These are phyloP conservation scores for Blastobotrys attinorum DNA, from an alignment of 805 yeast species.

Conservation along the genomic window DNA sequence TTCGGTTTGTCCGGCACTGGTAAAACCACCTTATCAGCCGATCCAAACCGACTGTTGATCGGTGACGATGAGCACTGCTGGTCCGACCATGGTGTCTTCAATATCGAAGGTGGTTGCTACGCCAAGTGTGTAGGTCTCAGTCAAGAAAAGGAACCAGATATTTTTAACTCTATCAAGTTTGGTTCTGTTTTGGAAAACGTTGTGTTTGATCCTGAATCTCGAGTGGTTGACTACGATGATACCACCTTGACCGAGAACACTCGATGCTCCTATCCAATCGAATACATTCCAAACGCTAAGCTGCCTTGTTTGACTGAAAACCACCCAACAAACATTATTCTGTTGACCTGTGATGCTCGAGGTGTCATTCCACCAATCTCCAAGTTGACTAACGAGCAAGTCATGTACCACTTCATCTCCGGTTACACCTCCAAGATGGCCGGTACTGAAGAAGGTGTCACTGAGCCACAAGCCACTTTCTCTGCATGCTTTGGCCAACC, in stretches of 20 bases:
- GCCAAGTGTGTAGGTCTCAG: constrained; percentile 91
- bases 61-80: constrained; percentile 99
- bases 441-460: constrained; percentile 97
- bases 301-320: constrained; percentile 85
- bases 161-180: constrained; percentile 86
- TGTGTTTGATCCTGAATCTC: constrained; percentile 67
- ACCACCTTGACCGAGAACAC: constrained; percentile 89
- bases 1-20: constrained; percentile 98
- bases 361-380: constrained; percentile 98
- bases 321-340: constrained; percentile 87
- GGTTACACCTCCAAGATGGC: constrained; percentile 99
- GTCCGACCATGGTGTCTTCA: constrained; percentile 97
- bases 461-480: constrained; percentile 97
- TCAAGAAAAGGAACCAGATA: constrained; percentile 94
- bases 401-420: constrained; percentile 97
- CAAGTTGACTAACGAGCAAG: constrained; percentile 87
- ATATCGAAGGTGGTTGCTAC: constrained; percentile 99
- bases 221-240: constrained; percentile 80
- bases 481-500: constrained; percentile 99
- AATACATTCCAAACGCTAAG: constrained; percentile 91
- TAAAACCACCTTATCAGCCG: constrained; percentile 94
- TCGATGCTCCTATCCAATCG: constrained; percentile 97
- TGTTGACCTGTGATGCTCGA: constrained; percentile 94
- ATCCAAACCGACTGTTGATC: constrained; percentile 84
- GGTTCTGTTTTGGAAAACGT: constrained; percentile 95